These are phyloP conservation scores for Thalassiosira livingstoniorum DNA, from an alignment of 352 stramenopile species.

Conservation along the genomic window DNA sequence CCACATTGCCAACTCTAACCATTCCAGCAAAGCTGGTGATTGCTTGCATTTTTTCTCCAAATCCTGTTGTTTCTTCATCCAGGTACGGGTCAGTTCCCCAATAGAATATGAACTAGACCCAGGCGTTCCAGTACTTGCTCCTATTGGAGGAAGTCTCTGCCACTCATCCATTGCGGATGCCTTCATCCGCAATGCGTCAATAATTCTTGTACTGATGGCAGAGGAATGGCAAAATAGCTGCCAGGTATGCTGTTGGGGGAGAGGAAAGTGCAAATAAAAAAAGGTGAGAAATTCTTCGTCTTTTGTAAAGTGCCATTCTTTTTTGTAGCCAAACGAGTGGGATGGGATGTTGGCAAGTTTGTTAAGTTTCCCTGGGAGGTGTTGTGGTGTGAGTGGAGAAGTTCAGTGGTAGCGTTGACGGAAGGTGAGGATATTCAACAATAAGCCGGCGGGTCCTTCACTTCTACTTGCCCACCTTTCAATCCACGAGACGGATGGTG, in stretches of 20 bases:
- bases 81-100: conserved; percentile 36
- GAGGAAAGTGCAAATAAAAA: conserved; percentile 29
- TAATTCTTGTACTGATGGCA: conserved; percentile 14
- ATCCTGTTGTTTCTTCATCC: not conserved
- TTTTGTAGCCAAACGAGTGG: conserved; percentile 23
- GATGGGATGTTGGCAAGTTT: conserved; percentile 32
- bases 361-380: conserved; percentile 32
- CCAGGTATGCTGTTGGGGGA: conserved; percentile 39
- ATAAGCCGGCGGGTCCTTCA: too few species aligned
- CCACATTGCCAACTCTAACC: conserved; percentile 14
- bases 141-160: conserved; percentile 26
- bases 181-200: conserved; percentile 35
- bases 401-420: not conserved
- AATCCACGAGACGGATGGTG: too few species aligned
- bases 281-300: conserved; percentile 26
- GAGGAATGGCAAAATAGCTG: conserved; percentile 15
- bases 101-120: conserved; percentile 14
- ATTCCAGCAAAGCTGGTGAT: conserved; percentile 11
- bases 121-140: conserved; percentile 18
- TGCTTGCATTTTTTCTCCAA: conserved; percentile 3
- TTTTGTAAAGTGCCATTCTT: conserved; percentile 38
- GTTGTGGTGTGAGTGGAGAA: conserved; percentile 33
- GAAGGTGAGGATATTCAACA: too few species aligned
- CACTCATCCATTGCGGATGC: conserved; percentile 17
- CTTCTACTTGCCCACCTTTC: too few species aligned